Evolutionary conservation across 2,329 filamentous ascomycete species (phyloP), one percentile per base, ranked within the genome.

Genomic region (Coniosporium tulheliwenetii): DNA sequence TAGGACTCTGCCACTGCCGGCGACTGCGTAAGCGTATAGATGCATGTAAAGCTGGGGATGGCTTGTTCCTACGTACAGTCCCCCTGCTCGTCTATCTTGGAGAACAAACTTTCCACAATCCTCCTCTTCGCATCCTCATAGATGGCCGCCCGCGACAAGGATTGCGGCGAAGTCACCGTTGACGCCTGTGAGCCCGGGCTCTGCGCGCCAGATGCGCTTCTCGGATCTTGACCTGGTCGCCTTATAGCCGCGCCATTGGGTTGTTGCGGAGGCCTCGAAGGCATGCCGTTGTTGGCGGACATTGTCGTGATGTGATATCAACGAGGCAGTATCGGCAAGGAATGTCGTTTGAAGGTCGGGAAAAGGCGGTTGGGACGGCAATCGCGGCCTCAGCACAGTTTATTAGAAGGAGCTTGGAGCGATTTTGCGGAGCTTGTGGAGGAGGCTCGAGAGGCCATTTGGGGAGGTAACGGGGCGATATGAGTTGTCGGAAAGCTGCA

Each of bases 41-140:
- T 26, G 19, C 19, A 26, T 26, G 19, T 7, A 26, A 26, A 26
- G 19, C 19, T 26, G 19, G 19, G n/a, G 14, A 36, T 15, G 8
- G 10, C 37, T 37, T 29, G 19, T 33, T 38, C 38, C 34, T 44
- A 73, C 81, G 57, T 73, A 93, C 85, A 70, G 44, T 85, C 81
- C 49, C 87, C 87, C 63, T 93, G 84, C 35, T 76, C 71, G 57
- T 96, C 91, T 54, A 79, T 80, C 67, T 93, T 95, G 60, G 69
- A 75, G 67, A 96, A 98, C 65, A 87, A 95, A 62, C 84, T 94
- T 47, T 93, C 83, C 48, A 93, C 81, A 53, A 98, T 95, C 58
- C 91, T 78, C 59, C 77, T 74, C 70, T 95, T 94, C 70, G 98
- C 91, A 56, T 96, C 86, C 61, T 98, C 91, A 60, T 96, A 98